A percentile compares a stretch with the other conserved stretches of the same genome.
Conservation (phyloP, 768 basidiomycete genomes). For the Rhodotorula kratochvilovae region DNA sequence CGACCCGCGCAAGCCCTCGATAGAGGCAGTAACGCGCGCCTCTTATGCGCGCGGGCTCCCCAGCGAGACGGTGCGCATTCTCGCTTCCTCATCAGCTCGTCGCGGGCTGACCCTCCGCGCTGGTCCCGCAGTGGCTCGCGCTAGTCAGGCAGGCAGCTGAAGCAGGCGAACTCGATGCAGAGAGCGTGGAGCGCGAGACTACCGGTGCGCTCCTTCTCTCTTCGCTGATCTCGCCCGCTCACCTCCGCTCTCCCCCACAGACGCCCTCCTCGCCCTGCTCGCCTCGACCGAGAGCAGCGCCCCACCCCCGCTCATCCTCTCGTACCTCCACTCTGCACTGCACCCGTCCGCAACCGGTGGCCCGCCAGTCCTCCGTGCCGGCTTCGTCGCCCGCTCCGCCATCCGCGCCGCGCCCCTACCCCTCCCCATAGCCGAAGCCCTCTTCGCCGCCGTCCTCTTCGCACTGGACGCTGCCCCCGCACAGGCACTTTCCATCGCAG, state of each 20-base stretch:
- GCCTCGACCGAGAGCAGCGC: not conserved
- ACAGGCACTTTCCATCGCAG: too few species aligned
- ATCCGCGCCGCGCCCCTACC: not conserved
- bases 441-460: conserved; percentile 3
- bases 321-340: not conserved
- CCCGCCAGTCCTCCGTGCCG: not conserved
- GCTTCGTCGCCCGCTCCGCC: not conserved
- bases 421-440: not conserved
- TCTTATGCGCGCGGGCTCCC: conserved; percentile 3
- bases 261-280: conserved; percentile 10
- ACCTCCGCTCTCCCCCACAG: not conserved
- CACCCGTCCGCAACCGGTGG: not conserved
- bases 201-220: conserved; percentile 3
- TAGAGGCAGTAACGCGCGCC: conserved; percentile 7
- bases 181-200: not conserved
- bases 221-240: not conserved
- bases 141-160: conserved; percentile 6
- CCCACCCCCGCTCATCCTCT: not conserved
- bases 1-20: not conserved
- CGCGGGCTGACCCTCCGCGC: too few species aligned
- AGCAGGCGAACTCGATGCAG: not conserved
- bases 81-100: not conserved
- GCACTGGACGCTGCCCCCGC: not conserved
- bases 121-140: conserved; percentile 5
- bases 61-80: not conserved